Evolutionary conservation across 345 rosid species (phyloP).

Genomic region (Arabidopsis thaliana): DNA sequence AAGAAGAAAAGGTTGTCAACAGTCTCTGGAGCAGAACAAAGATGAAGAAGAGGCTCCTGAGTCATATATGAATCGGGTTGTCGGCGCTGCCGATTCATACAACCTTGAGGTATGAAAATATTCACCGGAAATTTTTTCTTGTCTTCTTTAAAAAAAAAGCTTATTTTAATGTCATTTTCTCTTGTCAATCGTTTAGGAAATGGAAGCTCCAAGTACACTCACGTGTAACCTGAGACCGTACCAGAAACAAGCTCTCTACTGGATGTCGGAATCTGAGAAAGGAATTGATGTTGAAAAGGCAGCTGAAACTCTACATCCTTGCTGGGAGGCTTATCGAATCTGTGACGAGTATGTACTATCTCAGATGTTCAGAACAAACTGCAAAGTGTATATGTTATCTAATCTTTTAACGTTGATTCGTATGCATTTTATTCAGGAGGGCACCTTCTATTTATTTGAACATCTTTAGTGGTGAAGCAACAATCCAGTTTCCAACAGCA

Average conservation of each 20-base stretch:
- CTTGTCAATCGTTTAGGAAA: slow-evolving; percentile 51
- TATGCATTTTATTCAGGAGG: slow-evolving; percentile 46
- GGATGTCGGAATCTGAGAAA: slow-evolving; percentile 70
- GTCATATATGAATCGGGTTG: slow-evolving; percentile 57
- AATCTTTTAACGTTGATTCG: neutral
- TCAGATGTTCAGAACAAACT: neutral
- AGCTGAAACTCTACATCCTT: slow-evolving; percentile 66
- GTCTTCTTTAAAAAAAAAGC: neutral
- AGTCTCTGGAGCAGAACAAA: slow-evolving; percentile 45
- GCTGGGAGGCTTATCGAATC: slow-evolving; percentile 70
- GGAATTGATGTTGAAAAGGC: slow-evolving; percentile 62
- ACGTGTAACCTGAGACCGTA: slow-evolving; percentile 61
- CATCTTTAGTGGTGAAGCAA: slow-evolving; percentile 72
- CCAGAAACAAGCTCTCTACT: slow-evolving; percentile 74
- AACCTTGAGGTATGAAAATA: slow-evolving; percentile 54
- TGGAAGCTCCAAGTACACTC: slow-evolving; percentile 67
- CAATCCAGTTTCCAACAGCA: slow-evolving; percentile 68
- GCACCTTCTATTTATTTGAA: slow-evolving; percentile 68
- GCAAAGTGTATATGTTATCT: neutral
- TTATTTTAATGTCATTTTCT: neutral
- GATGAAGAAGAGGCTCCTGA: slow-evolving; percentile 64
- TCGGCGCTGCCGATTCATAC: slow-evolving; percentile 60
- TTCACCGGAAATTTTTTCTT: neutral
- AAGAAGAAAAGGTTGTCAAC: slow-evolving; percentile 53
- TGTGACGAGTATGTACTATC: slow-evolving; percentile 60